Evolutionary conservation across 163 green algal genomes (phyloP).

Genomic region (Botryococcus braunii): DNA sequence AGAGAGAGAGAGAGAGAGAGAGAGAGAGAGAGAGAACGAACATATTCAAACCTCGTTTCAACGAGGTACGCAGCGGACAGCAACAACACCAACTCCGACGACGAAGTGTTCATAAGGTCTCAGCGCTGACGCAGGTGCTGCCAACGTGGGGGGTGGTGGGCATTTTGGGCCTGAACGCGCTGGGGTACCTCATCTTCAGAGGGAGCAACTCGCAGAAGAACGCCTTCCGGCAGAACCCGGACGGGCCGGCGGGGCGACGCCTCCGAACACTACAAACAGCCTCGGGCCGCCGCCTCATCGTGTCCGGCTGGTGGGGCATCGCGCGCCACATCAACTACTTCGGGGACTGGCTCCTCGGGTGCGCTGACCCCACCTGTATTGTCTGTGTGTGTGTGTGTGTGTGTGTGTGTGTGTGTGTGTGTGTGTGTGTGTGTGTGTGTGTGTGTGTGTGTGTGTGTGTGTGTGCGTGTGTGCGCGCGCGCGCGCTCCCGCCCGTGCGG

Average conservation of each 20-base stretch:
- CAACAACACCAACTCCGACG: too few relatives aligned
- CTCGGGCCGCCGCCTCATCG: slow-evolving; percentile 73
- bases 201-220: slow-evolving; percentile 94
- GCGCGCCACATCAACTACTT: slow-evolving; percentile 97
- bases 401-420: neutral
- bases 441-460: too few relatives aligned
- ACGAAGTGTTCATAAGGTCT: too few relatives aligned
- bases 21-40: too few relatives aligned
- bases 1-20: too few relatives aligned
- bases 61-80: too few relatives aligned
- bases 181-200: slow-evolving; percentile 87
- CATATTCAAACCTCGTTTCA: too few relatives aligned
- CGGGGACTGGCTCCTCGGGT: slow-evolving; percentile 94
- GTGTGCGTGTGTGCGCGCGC: too few relatives aligned
- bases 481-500: too few relatives aligned
- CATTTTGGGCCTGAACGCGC: slow-evolving; percentile 57
- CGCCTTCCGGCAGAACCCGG: slow-evolving; percentile 75
- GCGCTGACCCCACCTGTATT: slow-evolving; percentile 12
- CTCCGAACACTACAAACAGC: slow-evolving; percentile 73
- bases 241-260: slow-evolving; percentile 54
- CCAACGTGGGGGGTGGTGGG: slow-evolving; percentile 18
- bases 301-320: slow-evolving; percentile 86
- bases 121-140: slow-evolving; percentile 39
- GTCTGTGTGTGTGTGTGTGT: neutral
- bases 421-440: too few relatives aligned